A percentile compares a stretch with the other conserved stretches of the same genome.
These are phyloP conservation scores for Aspergillus sp. DNA, from an alignment of 2,329 filamentous ascomycete species.

Conservation along the genomic window DNA sequence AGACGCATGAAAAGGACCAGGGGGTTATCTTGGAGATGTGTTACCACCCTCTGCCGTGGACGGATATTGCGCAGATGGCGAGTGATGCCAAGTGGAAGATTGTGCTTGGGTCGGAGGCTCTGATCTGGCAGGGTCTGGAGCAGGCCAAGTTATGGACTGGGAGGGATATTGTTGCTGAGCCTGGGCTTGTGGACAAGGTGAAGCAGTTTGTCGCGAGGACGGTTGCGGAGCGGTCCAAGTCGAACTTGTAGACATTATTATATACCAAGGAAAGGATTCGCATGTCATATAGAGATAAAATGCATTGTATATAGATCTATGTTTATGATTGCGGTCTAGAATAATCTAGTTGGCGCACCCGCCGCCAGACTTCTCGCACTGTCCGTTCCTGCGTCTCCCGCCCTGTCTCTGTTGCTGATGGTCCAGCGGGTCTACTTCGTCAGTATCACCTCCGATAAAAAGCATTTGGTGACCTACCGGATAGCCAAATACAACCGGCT, in stretches of 20 bases:
- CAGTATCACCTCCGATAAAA: background rate
- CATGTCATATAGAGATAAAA: constrained; percentile 14
- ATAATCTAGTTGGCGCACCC: constrained; percentile 67
- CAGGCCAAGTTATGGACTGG: constrained; percentile 66
- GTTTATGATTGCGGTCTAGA: constrained; percentile 43
- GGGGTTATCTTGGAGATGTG: constrained; percentile 79
- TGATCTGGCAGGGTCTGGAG: constrained; percentile 76
- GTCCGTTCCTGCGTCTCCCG: constrained; percentile 68
- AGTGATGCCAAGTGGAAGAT: constrained; percentile 67
- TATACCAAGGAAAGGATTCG: background rate
- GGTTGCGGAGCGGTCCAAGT: constrained; percentile 43
- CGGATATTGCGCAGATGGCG: constrained; percentile 63
- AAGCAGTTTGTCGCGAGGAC: constrained; percentile 52
- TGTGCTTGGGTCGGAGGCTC: constrained; percentile 71
- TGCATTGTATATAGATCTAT: constrained; percentile 1
- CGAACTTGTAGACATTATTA: constrained; percentile 21
- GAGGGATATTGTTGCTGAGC: constrained; percentile 56
- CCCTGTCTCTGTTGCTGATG: constrained; percentile 61
- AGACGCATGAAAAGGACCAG: constrained; percentile 42
- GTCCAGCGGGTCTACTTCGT: constrained; percentile 59
- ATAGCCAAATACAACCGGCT: constrained; percentile 71
- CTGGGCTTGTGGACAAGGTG: constrained; percentile 54
- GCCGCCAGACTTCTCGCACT: constrained; percentile 70
- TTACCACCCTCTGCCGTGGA: constrained; percentile 72
- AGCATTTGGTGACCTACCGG: constrained; percentile 41